Percentiles rank a stretch among this genome's conserved stretches.
Evolutionary conservation across 1,139 yeast genomes (phyloP).

Genomic region (Magnusiomyces ingens): DNA sequence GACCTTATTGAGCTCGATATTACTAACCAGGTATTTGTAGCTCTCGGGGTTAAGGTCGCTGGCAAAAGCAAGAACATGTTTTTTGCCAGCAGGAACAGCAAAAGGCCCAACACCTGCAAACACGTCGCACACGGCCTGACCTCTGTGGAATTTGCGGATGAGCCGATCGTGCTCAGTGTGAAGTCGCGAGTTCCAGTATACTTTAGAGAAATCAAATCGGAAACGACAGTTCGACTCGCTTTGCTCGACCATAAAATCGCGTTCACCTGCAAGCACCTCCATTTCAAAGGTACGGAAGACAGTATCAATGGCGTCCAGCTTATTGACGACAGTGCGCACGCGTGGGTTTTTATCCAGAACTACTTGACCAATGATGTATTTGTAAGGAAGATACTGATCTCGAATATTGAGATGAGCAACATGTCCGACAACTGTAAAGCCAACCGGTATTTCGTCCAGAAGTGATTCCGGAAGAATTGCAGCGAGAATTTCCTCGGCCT

Average conservation of each 20-base stretch:
- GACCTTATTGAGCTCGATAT: constrained; percentile 61
- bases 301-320: constrained; percentile 78
- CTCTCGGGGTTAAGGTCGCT: constrained; percentile 92
- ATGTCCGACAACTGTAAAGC: constrained; percentile 93
- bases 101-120: constrained; percentile 99
- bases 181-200: constrained; percentile 94
- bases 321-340: constrained; percentile 89
- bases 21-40: constrained; percentile 58
- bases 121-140: constrained; percentile 83
- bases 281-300: constrained; percentile 86
- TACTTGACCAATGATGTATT: constrained; percentile 77
- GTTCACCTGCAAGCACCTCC: constrained; percentile 83
- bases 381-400: constrained; percentile 80
- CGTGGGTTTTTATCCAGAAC: constrained; percentile 79
- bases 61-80: constrained; percentile 71
- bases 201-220: constrained; percentile 82
- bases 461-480: constrained; percentile 70
- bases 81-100: constrained; percentile 92
- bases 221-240: constrained; percentile 82
- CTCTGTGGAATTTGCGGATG: constrained; percentile 46
- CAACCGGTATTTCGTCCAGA: constrained; percentile 72
- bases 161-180: constrained; percentile 90
- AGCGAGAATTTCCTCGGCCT: constrained; percentile 75
- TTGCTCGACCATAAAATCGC: constrained; percentile 72
- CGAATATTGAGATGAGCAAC: constrained; percentile 87